phyloP scores from a whole-genome alignment of 331 rosid species.

The Spiraea crenata region DNA sequence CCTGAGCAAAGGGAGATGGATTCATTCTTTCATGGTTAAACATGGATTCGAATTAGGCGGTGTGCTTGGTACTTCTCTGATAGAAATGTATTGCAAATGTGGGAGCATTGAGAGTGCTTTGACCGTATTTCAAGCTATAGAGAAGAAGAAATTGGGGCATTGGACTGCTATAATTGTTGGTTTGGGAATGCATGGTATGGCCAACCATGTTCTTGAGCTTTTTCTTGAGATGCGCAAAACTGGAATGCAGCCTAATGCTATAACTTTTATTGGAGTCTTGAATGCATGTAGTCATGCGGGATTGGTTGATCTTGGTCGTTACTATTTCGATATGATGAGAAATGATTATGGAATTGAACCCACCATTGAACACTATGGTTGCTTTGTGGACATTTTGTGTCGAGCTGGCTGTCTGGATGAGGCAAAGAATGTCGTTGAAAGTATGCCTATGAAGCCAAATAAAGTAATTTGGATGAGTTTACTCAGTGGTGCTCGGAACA shows the following conservation, averaged over 20 bases:
- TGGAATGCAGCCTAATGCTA: slow-evolving; percentile 48
- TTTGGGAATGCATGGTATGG: slow-evolving; percentile 62
- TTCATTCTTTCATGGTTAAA: slow-evolving; percentile 52
- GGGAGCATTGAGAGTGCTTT: slow-evolving; percentile 54
- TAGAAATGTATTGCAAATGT: slow-evolving; percentile 61
- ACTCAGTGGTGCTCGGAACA: slow-evolving; percentile 52
- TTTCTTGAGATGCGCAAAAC: slow-evolving; percentile 42
- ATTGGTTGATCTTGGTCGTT: slow-evolving; percentile 44
- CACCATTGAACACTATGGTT: slow-evolving; percentile 59
- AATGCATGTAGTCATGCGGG: slow-evolving; percentile 71
- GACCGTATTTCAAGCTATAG: slow-evolving; percentile 31
- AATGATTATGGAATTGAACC: slow-evolving; percentile 50
- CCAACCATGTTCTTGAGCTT: slow-evolving; percentile 44
- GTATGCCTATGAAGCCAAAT: slow-evolving; percentile 53
- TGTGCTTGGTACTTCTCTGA: slow-evolving; percentile 47
- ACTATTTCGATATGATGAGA: slow-evolving; percentile 43
- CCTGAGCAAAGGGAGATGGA: slow-evolving; percentile 49
- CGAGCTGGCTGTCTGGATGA: slow-evolving; percentile 56
- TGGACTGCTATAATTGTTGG: slow-evolving; percentile 60
- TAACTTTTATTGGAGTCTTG: slow-evolving; percentile 60
- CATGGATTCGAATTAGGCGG: slow-evolving; percentile 43
- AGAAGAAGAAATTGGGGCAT: slow-evolving; percentile 53
- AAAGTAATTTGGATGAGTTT: slow-evolving; percentile 65
- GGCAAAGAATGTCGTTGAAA: slow-evolving; percentile 43
- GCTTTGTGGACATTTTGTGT: slow-evolving; percentile 57